Evolutionary conservation across 495 filamentous ascomycete species (phyloP).

Genomic region (Trichoderma orchidacearum): DNA sequence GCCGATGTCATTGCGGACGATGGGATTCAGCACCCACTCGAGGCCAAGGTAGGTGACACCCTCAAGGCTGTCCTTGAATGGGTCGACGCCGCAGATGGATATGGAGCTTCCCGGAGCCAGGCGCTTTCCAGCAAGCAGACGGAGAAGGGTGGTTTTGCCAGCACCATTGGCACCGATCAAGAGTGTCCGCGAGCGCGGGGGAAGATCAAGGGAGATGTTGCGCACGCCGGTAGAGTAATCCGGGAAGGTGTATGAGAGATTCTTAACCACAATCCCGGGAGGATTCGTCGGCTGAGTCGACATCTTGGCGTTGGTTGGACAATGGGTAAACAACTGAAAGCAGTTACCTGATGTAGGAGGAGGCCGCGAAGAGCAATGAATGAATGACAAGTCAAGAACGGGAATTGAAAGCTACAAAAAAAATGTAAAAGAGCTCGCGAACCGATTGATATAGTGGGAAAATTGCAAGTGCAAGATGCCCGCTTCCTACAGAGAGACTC

Average conservation of each 20-base stretch:
- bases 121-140: slow-evolving; percentile 74
- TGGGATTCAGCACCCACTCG: slow-evolving; percentile 97
- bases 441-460: too few species aligned
- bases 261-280: slow-evolving; percentile 44
- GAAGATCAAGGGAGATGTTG: slow-evolving; percentile 59
- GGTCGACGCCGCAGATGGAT: slow-evolving; percentile 67
- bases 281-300: slow-evolving; percentile 4
- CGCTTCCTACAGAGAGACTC: too few species aligned
- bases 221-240: slow-evolving; percentile 62
- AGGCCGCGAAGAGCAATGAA: too few species aligned
- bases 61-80: slow-evolving; percentile 75
- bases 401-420: neutral
- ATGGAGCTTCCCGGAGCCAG: slow-evolving; percentile 67
- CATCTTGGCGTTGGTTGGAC: neutral
- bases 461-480: too few species aligned
- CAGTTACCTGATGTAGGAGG: too few species aligned
- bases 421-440: neutral
- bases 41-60: slow-evolving; percentile 94
- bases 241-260: slow-evolving; percentile 81
- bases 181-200: slow-evolving; percentile 71
- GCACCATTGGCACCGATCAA: slow-evolving; percentile 96
- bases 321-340: too few species aligned
- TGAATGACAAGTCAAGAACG: neutral
- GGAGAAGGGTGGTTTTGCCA: slow-evolving; percentile 92
- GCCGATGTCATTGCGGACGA: slow-evolving; percentile 89